Percentiles rank a stretch among this genome's conserved stretches.
These are phyloP conservation scores for Eucalyptus sp. DNA, from an alignment of 345 rosid species.

Conservation along the genomic window DNA sequence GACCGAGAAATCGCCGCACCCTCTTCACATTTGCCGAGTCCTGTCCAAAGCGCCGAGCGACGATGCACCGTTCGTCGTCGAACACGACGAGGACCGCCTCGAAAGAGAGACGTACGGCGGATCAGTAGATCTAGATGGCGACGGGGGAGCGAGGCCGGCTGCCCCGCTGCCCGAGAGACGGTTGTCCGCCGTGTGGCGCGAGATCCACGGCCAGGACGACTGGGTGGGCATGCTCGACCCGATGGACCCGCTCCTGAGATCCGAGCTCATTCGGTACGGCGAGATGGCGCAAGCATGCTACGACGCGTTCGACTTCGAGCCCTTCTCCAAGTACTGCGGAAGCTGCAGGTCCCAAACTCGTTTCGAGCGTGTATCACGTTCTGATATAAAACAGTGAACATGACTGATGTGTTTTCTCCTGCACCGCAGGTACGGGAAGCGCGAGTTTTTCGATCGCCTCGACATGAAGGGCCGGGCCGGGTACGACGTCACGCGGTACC, in stretches of 20 bases:
- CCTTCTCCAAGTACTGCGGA: conserved; percentile 63
- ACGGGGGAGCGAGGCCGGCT: neutral
- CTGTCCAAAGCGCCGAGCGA: neutral
- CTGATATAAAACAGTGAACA: neutral
- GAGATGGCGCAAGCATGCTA: conserved; percentile 87
- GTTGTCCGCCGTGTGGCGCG: conserved; percentile 48
- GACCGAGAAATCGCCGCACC: neutral
- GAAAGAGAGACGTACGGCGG: neutral
- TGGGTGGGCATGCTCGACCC: conserved; percentile 76
- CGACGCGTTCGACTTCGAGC: conserved; percentile 79
- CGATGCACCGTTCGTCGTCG: neutral
- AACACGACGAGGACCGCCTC: neutral
- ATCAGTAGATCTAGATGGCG: neutral
- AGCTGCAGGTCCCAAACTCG: conserved; percentile 37
- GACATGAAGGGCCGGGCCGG: conserved; percentile 30
- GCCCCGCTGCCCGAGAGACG: conserved; percentile 3
- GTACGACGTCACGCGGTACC: conserved; percentile 50
- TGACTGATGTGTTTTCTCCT: neutral
- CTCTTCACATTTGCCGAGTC: neutral
- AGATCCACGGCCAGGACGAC: conserved; percentile 70
- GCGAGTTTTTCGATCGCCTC: conserved; percentile 34
- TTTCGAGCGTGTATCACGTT: neutral
- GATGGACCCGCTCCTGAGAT: conserved; percentile 57
- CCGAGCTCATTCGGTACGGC: conserved; percentile 81
- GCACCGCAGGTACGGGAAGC: conserved; percentile 7